Evolutionary conservation across 2,329 filamentous ascomycete genomes (phyloP).

Genomic region (Colletotrichum caudatum): DNA sequence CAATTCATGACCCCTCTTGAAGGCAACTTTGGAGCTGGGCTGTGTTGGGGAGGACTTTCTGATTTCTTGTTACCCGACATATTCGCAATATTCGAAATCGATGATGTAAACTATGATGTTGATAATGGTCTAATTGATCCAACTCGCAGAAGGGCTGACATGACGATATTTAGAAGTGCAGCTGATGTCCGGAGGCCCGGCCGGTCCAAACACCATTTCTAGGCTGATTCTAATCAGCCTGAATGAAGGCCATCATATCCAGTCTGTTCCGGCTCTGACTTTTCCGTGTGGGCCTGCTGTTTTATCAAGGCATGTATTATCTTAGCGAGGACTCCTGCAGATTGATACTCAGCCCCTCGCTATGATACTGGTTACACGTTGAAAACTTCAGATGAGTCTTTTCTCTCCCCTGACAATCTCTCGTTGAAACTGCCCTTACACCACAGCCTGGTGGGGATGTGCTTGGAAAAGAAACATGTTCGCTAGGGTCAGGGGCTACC

Average conservation of each 20-base stretch:
- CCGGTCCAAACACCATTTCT: slow-evolving; percentile 13
- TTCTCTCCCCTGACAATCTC: slow-evolving; percentile 14
- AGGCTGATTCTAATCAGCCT: slow-evolving; percentile 4
- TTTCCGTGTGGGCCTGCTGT: slow-evolving; percentile 35
- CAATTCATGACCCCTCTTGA: slow-evolving; percentile 35
- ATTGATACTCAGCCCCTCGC: slow-evolving; percentile 33
- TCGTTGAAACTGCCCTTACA: slow-evolving; percentile 35
- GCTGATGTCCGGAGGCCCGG: slow-evolving; percentile 16
- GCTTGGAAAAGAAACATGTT: slow-evolving; percentile 35
- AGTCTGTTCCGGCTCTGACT: slow-evolving; percentile 24
- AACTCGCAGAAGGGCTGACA: slow-evolving; percentile 10
- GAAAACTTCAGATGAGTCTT: slow-evolving; percentile 36
- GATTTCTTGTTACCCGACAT: slow-evolving; percentile 31
- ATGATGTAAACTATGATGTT: not conserved
- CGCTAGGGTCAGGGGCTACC: slow-evolving; percentile 10
- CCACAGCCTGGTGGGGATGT: slow-evolving; percentile 22
- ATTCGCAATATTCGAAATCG: slow-evolving; percentile 6
- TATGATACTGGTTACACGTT: slow-evolving; percentile 34
- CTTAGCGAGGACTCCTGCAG: slow-evolving; percentile 2
- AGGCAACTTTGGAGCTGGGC: slow-evolving; percentile 15
- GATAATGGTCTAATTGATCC: not conserved
- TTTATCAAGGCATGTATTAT: slow-evolving; percentile 19
- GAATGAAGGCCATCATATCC: not conserved
- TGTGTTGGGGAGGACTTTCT: slow-evolving; percentile 32
- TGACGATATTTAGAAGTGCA: slow-evolving; percentile 30